Conservation (phyloP, 495 filamentous ascomycete species). For the Astrothelium macrocarpum region DNA sequence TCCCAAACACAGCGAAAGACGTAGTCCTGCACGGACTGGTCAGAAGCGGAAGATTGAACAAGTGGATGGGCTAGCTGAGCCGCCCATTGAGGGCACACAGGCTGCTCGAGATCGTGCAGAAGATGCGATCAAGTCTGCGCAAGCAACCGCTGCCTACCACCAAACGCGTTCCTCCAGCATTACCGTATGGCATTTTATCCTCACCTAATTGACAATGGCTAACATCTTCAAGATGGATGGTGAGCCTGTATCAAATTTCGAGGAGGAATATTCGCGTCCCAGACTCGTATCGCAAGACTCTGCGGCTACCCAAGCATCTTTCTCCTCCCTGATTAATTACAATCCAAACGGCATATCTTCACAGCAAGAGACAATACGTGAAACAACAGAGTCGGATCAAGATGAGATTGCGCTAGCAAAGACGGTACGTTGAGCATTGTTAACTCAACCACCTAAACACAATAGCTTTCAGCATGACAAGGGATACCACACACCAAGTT, state of each 20-base stretch:
- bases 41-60: conserved; percentile 14
- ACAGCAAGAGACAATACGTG: background rate
- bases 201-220: background rate
- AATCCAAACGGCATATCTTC: conserved; percentile 17
- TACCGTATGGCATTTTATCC: background rate
- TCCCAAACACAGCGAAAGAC: background rate
- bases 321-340: conserved; percentile 30
- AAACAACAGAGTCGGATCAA: background rate
- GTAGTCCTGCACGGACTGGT: conserved; percentile 2
- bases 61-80: background rate
- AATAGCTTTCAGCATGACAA: too few species aligned
- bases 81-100: background rate
- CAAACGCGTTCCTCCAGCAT: background rate
- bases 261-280: background rate
- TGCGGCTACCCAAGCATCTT: conserved; percentile 17
- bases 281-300: conserved; percentile 4
- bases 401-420: background rate
- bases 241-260: background rate
- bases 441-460: conserved; percentile 3
- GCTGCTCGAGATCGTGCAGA: background rate
- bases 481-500: too few species aligned
- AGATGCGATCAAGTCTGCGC: conserved; percentile 2
- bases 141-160: background rate
- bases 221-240: background rate
- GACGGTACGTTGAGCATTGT: background rate